phyloP scores from a whole-genome alignment of 345 rosid species.

The Rhodamnia argentea region DNA sequence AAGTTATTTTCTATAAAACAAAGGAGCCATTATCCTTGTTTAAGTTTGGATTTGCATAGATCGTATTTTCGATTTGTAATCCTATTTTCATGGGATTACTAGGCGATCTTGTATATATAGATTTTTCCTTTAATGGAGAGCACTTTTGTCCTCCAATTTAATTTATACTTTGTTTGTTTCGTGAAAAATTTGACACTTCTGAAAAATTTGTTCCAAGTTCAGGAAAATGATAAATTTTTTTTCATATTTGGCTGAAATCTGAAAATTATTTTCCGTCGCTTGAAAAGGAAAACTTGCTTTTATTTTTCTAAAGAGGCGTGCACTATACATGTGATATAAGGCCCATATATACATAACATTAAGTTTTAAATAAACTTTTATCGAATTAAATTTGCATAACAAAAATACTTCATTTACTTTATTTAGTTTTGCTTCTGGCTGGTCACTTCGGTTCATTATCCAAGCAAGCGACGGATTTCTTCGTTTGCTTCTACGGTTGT shows the following conservation, averaged over 20 bases:
- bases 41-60: neutral
- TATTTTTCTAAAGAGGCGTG: neutral
- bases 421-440: constrained; percentile 5
- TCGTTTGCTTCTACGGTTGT: neutral
- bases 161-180: neutral
- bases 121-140: neutral
- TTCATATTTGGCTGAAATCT: fast-evolving
- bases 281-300: neutral
- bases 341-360: no score
- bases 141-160: fast-evolving
- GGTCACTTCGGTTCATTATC: constrained; percentile 69
- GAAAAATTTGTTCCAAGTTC: fast-evolving
- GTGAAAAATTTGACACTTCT: neutral
- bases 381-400: neutral
- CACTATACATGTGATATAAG: neutral
- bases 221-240: neutral
- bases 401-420: no score
- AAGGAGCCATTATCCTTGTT: no score
- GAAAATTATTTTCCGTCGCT: neutral
- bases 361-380: no score
- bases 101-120: neutral
- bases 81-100: neutral
- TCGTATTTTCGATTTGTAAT: neutral
- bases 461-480: constrained; percentile 32
- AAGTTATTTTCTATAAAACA: no score